Evolutionary conservation across 345 rosid species (phyloP).

Genomic region (Bruguiera parviflora): DNA sequence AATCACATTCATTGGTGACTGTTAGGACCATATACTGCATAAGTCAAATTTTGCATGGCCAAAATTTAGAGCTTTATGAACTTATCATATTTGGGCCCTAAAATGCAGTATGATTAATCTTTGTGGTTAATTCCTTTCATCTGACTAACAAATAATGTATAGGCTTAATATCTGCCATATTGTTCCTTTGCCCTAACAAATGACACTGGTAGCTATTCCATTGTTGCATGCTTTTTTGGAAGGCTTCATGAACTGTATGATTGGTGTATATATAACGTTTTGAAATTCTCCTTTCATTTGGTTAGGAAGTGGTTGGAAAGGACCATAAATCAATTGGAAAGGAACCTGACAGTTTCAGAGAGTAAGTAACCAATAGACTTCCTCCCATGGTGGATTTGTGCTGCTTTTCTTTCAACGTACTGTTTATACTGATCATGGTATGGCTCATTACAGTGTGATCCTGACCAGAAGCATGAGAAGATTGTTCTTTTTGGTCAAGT

Average conservation of each 20-base stretch:
- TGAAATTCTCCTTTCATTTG: neutral
- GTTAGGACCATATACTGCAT: neutral
- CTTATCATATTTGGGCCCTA: neutral
- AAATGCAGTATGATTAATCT: neutral
- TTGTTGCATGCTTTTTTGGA: neutral
- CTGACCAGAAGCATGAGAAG: constrained; percentile 87
- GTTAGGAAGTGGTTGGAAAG: constrained; percentile 49
- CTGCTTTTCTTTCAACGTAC: constrained; percentile 8
- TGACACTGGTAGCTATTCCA: neutral
- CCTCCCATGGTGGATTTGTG: constrained; percentile 12
- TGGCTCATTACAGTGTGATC: constrained; percentile 44
- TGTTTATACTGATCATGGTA: constrained; percentile 8
- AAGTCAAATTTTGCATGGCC: too few relatives aligned
- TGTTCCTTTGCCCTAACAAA: too few relatives aligned
- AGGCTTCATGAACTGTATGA: neutral
- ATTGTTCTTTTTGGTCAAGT: constrained; percentile 68
- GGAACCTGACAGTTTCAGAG: constrained; percentile 24
- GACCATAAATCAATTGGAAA: constrained; percentile 20
- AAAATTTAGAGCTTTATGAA: neutral
- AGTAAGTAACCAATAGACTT: constrained; percentile 34
- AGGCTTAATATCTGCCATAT: too few relatives aligned
- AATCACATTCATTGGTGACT: neutral
- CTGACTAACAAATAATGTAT: neutral
- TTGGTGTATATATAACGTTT: neutral
- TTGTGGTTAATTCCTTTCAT: neutral